Conservation (phyloP, 345 rosid species). For the Moricandia moricandioides region DNA sequence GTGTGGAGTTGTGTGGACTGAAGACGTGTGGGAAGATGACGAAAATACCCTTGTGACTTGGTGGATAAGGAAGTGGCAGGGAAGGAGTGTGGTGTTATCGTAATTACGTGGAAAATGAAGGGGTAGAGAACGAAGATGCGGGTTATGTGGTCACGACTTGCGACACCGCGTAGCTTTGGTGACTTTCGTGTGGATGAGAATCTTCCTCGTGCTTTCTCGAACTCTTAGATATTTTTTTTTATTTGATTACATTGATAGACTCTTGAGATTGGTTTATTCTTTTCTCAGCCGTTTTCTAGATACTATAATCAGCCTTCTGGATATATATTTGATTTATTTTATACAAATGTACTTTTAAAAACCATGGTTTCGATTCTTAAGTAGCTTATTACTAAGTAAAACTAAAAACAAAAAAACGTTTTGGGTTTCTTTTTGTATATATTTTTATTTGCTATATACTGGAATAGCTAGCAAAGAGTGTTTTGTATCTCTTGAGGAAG, state of each 20-base stretch:
- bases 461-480: not conserved
- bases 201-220: constrained; percentile 34
- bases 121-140: constrained; percentile 6
- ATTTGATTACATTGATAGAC: not conserved
- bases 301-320: constrained; percentile 13
- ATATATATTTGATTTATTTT: not conserved
- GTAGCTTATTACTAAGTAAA: not conserved
- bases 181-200: constrained; percentile 34
- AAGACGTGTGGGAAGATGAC: constrained; percentile 23
- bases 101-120: constrained; percentile 8
- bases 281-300: constrained; percentile 31
- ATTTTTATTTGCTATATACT: not conserved
- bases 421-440: not conserved
- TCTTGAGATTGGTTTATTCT: not conserved
- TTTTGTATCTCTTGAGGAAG: not conserved
- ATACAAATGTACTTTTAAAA: not conserved
- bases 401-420: not conserved
- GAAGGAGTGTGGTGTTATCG: constrained; percentile 28
- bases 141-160: constrained; percentile 36
- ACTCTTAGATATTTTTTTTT: constrained; percentile 8
- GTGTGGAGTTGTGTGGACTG: constrained; percentile 25
- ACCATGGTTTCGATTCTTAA: not conserved
- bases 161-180: constrained; percentile 34
- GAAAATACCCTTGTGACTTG: constrained; percentile 31
- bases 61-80: constrained; percentile 41